These are phyloP conservation scores for Scheffersomyces lignicola DNA, from an alignment of 1,139 yeast species.

Conservation along the genomic window DNA sequence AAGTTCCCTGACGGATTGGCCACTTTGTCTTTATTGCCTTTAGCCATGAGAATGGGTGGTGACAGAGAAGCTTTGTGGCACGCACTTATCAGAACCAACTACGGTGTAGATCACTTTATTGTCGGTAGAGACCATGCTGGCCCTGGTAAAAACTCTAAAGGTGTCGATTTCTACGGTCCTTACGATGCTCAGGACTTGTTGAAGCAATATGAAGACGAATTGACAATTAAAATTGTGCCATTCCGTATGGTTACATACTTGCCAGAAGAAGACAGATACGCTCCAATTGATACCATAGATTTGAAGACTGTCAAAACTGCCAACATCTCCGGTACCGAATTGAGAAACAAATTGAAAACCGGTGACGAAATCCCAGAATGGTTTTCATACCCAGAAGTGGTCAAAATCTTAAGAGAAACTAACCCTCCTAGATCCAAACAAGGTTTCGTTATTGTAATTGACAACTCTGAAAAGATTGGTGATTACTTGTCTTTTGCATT, in stretches of 20 bases:
- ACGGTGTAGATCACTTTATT: slow-evolving; percentile 95
- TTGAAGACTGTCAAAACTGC: slow-evolving; percentile 72
- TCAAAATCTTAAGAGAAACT: slow-evolving; percentile 82
- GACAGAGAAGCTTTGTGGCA: slow-evolving; percentile 99
- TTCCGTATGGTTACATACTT: slow-evolving; percentile 96
- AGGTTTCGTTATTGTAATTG: slow-evolving; percentile 74
- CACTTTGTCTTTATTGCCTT: slow-evolving; percentile 79
- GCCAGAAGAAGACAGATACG: slow-evolving; percentile 93
- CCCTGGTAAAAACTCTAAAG: slow-evolving; percentile 91
- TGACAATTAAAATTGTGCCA: slow-evolving; percentile 88
- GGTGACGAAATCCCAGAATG: slow-evolving; percentile 92
- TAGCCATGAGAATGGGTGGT: slow-evolving; percentile 99
- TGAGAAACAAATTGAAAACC: slow-evolving; percentile 81
- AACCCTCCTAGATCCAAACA: slow-evolving; percentile 90
- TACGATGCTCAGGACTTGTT: slow-evolving; percentile 94
- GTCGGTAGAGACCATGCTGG: slow-evolving; percentile 99
- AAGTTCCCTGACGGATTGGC: slow-evolving; percentile 95
- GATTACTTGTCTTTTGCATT: slow-evolving; percentile 72
- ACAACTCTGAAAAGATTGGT: slow-evolving; percentile 52
- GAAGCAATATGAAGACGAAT: slow-evolving; percentile 70
- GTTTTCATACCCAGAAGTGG: slow-evolving; percentile 98
- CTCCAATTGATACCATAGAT: slow-evolving; percentile 92
- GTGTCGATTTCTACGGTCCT: slow-evolving; percentile 94
- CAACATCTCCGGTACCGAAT: slow-evolving; percentile 93
- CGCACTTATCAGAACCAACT: slow-evolving; percentile 93